Conservation (phyloP, 495 filamentous ascomycete species). For the Stereocaulon alpinum region DNA sequence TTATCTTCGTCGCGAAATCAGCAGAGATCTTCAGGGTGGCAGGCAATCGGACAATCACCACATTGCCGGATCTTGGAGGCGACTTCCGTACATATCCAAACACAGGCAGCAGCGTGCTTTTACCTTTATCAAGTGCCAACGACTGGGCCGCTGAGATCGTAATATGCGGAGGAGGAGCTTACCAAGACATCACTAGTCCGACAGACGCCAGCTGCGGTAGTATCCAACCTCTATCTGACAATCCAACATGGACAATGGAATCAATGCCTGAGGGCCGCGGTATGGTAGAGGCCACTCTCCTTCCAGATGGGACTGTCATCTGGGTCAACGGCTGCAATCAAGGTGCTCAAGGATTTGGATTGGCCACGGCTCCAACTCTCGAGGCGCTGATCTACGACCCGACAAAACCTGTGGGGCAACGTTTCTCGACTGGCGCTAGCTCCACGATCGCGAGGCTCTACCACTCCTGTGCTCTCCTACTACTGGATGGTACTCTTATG, state of each 20-base stretch:
- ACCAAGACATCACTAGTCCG: slow-evolving; percentile 50
- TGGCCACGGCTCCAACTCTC: slow-evolving; percentile 42
- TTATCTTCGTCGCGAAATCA: slow-evolving; percentile 46
- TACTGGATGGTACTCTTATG: slow-evolving; percentile 50
- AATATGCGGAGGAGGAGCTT: slow-evolving; percentile 53
- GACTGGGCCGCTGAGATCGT: slow-evolving; percentile 45
- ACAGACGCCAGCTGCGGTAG: slow-evolving; percentile 50
- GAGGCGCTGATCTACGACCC: slow-evolving; percentile 51
- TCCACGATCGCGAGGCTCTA: slow-evolving; percentile 46
- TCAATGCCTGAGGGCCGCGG: slow-evolving; percentile 50
- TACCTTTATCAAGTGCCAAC: slow-evolving; percentile 43
- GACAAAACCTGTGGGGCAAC: slow-evolving; percentile 35
- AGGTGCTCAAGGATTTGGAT: slow-evolving; percentile 51
- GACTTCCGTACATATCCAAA: slow-evolving; percentile 54
- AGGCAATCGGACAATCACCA: slow-evolving; percentile 31
- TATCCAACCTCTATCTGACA: slow-evolving; percentile 41
- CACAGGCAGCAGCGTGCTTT: slow-evolving; percentile 48
- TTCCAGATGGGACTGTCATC: slow-evolving; percentile 51
- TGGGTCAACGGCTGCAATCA: slow-evolving; percentile 48
- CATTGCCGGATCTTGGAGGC: slow-evolving; percentile 47
- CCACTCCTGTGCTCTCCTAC: slow-evolving; percentile 45
- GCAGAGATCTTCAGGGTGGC: slow-evolving; percentile 45
- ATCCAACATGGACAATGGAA: slow-evolving; percentile 51
- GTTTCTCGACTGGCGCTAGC: slow-evolving; percentile 41
- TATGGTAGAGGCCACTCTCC: slow-evolving; percentile 50